Percentiles rank a stretch among this genome's conserved stretches.
Evolutionary conservation across 2,329 filamentous ascomycete species (phyloP).

Genomic region (Mariannaea sp.): DNA sequence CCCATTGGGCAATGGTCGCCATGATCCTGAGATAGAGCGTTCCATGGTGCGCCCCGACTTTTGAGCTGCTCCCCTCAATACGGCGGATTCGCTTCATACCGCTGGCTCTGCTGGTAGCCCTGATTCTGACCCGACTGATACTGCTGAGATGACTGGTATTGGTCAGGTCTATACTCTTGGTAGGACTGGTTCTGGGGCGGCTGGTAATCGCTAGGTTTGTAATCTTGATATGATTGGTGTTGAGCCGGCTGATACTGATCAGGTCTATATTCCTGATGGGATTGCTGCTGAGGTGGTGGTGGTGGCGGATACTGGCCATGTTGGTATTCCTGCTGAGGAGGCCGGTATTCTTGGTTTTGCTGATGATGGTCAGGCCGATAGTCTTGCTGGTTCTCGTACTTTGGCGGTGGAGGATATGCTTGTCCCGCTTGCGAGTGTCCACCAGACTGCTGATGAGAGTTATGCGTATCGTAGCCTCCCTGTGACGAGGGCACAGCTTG

Average conservation of each 20-base stretch:
- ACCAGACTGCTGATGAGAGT: slow-evolving; percentile 18
- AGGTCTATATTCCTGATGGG: slow-evolving; percentile 24
- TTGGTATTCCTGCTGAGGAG: slow-evolving; percentile 6
- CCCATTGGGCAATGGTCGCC: no score
- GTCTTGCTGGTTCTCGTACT: slow-evolving; percentile 18
- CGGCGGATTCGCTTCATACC: slow-evolving; percentile 33
- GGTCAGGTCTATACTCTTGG: slow-evolving; percentile 23
- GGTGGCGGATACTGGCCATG: slow-evolving; percentile 15
- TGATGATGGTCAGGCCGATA: slow-evolving; percentile 17
- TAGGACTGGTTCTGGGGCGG: slow-evolving; percentile 27
- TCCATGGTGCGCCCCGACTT: no score
- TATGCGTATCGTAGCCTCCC: slow-evolving; percentile 18
- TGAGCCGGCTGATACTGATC: slow-evolving; percentile 27
- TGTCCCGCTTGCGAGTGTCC: slow-evolving; percentile 34
- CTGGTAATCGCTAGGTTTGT: slow-evolving; percentile 28
- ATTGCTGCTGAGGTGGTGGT: slow-evolving; percentile 26
- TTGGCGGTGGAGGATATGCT: slow-evolving; percentile 33
- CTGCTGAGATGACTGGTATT: slow-evolving; percentile 15
- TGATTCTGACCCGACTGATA: slow-evolving; percentile 25
- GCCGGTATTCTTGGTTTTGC: slow-evolving; percentile 7
- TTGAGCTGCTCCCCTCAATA: slow-evolving; percentile 2
- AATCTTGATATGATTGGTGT: slow-evolving; percentile 22
- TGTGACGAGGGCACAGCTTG: slow-evolving; percentile 28
- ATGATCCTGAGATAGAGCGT: no score
- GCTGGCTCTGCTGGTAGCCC: slow-evolving; percentile 28